These are phyloP conservation scores for Coelastrella sp. DNA, from an alignment of 139 green algal genomes.

Conservation along the genomic window DNA sequence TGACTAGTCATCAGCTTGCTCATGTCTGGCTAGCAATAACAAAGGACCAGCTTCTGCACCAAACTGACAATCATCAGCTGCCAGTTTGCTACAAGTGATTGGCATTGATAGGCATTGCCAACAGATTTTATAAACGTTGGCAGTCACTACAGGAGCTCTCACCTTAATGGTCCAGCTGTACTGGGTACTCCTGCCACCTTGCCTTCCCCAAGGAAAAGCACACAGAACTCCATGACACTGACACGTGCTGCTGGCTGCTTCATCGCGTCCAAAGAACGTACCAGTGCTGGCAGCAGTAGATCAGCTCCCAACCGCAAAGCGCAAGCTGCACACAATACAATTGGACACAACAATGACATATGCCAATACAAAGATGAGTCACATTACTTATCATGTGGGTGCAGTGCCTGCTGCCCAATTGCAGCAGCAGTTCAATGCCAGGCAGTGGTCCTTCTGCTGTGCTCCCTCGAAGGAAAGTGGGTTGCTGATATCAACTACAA, in stretches of 20 bases:
- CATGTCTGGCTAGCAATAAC: too few species aligned
- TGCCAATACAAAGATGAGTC: too few species aligned
- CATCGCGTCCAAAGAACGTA: slow-evolving; percentile 55
- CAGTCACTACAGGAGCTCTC: not conserved
- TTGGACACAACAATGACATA: too few species aligned
- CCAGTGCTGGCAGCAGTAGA: slow-evolving; percentile 60
- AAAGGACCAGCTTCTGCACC: too few species aligned
- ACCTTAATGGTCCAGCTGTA: slow-evolving; percentile 29
- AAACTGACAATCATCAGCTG: too few species aligned
- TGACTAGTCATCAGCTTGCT: not conserved
- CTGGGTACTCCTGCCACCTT: slow-evolving; percentile 34
- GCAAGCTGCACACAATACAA: slow-evolving; percentile 44
- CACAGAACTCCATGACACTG: slow-evolving; percentile 70
- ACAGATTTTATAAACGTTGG: not conserved
- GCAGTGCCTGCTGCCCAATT: too few species aligned
- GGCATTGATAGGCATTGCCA: too few species aligned
- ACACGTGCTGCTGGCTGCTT: slow-evolving; percentile 59
- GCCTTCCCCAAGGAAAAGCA: slow-evolving; percentile 43
- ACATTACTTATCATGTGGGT: too few species aligned
- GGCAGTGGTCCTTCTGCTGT: not conserved
- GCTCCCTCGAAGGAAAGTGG: not conserved
- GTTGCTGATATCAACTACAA: not conserved
- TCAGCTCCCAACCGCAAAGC: slow-evolving; percentile 46
- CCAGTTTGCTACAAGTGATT: too few species aligned
- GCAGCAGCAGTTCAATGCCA: not conserved